Percentiles rank a stretch among this genome's conserved stretches.
phyloP scores from a whole-genome alignment of 164 flowering plant genomes.

The Sedum album region DNA sequence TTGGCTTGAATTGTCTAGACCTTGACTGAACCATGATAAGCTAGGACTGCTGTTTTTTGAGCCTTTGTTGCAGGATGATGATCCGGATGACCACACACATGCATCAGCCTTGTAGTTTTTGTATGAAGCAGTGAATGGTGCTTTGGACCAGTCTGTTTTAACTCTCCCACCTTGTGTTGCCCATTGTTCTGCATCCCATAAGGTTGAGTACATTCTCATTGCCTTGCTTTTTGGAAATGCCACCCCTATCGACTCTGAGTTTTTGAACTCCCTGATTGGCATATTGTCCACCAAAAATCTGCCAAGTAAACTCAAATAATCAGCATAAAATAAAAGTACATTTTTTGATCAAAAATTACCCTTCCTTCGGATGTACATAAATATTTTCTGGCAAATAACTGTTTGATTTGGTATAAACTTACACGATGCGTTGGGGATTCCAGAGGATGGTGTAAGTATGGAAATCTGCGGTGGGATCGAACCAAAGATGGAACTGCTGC shows the following conservation, averaged over 20 bases:
- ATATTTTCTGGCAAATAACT: not conserved
- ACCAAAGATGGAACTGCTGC: slow-evolving; percentile 4
- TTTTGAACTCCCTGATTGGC: slow-evolving; percentile 10
- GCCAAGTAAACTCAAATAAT: not conserved
- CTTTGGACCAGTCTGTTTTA: slow-evolving; percentile 10
- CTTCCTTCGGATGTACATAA: too few species aligned
- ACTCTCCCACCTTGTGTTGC: slow-evolving; percentile 7
- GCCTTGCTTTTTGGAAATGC: slow-evolving; percentile 1
- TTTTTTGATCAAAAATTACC: too few species aligned
- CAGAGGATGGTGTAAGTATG: slow-evolving; percentile 3
- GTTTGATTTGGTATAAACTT: not conserved
- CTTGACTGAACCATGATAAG: slow-evolving; percentile 1
- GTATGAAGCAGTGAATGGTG: slow-evolving; percentile 10
- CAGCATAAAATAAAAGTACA: not conserved
- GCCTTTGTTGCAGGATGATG: slow-evolving; percentile 5
- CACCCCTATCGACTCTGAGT: slow-evolving; percentile 4
- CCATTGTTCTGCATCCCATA: slow-evolving; percentile 9
- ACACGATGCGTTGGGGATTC: slow-evolving; percentile 7
- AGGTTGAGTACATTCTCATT: slow-evolving; percentile 7
- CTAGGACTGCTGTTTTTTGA: not conserved
- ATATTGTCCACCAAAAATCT: slow-evolving; percentile 5
- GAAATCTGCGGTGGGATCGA: slow-evolving; percentile 2
- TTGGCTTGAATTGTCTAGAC: not conserved
- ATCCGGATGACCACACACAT: slow-evolving; percentile 8
- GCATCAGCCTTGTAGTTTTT: slow-evolving; percentile 8